Evolutionary conservation across 1,284 basidiomycete genomes (phyloP), one percentile per base, ranked within the genome.

Genomic region (Hemileia vastatrix): DNA sequence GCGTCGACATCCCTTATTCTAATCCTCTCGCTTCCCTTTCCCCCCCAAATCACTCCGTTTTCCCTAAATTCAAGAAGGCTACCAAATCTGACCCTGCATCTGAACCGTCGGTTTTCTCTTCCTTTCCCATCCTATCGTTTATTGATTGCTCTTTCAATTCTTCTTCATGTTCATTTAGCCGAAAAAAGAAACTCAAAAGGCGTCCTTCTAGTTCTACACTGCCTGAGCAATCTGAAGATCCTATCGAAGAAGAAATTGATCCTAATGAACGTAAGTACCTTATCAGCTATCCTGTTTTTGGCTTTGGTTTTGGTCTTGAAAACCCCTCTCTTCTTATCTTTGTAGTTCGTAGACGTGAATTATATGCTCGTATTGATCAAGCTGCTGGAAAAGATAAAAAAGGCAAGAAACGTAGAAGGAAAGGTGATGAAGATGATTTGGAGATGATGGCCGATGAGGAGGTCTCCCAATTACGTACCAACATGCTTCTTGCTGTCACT

Each of bases 381-480:
- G 60, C 53, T n/a, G 62, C 55, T 2, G 55, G 62, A 6, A 59
- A 64, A 44, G 31, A 40, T 36, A 59, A 53, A 55, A 59, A 64
- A 50, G 33, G 50, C n/a, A 57, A 31, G 31, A 57, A 49, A 23
- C 50, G 40, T 19, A 44, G 56, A 19, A n/a, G 55, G 19, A 57
- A 52, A 43, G 49, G 54, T 6, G 50, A 33, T 2, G 56, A 43
- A 24, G 64, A 81, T 77, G 78, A 80, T 65, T 75, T 97, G 21
- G 94, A 98, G 71, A 81, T 84, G 43, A 87, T 88, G 68, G 90
- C 91, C 15, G 94, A 98, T 74, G 90, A 93, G 67, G 86, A 94
- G 70, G 90, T 97, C 23, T 85, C 86, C 0, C 80, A 86, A 5
- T 80, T 98, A 21, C 82, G 89, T 18, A 85, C 89, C 64, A 80